phyloP scores from a whole-genome alignment of 306 rosid species.

The Senna tora region DNA sequence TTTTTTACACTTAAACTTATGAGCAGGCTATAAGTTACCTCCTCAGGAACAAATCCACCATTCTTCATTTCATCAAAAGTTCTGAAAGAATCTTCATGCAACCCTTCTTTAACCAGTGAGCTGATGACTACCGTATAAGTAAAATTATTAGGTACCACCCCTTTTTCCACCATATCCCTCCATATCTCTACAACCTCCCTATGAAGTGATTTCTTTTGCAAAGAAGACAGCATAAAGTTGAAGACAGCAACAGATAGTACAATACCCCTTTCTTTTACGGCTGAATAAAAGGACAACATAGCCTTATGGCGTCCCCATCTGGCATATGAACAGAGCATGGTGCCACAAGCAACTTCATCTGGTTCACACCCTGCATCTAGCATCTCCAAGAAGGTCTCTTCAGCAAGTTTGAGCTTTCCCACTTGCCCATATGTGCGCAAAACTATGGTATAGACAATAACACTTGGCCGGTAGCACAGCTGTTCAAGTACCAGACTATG shows the following conservation, averaged over 20 bases:
- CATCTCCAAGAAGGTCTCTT: constrained; percentile 94
- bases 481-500: constrained; percentile 71
- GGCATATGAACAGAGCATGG: constrained; percentile 94
- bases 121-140: constrained; percentile 71
- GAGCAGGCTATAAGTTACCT: constrained; percentile 72
- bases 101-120: constrained; percentile 69
- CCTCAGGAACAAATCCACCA: constrained; percentile 75
- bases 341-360: constrained; percentile 93
- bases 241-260: constrained; percentile 68
- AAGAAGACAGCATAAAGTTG: constrained; percentile 93
- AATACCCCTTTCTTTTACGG: constrained; percentile 70
- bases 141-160: constrained; percentile 65
- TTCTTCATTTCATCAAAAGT: constrained; percentile 64
- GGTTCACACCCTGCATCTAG: constrained; percentile 86
- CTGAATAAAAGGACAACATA: constrained; percentile 86
- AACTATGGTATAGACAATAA: constrained; percentile 79
- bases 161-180: constrained; percentile 66
- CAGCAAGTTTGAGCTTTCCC: constrained; percentile 87
- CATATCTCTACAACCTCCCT: constrained; percentile 62
- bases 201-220: constrained; percentile 92
- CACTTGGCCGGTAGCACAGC: constrained; percentile 86
- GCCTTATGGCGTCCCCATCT: constrained; percentile 95
- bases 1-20: constrained; percentile 66
- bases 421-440: constrained; percentile 84
- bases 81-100: constrained; percentile 64